Conservation (phyloP, 495 filamentous ascomycete genomes). For the Aspergillus sclerotiicarbonarius region DNA sequence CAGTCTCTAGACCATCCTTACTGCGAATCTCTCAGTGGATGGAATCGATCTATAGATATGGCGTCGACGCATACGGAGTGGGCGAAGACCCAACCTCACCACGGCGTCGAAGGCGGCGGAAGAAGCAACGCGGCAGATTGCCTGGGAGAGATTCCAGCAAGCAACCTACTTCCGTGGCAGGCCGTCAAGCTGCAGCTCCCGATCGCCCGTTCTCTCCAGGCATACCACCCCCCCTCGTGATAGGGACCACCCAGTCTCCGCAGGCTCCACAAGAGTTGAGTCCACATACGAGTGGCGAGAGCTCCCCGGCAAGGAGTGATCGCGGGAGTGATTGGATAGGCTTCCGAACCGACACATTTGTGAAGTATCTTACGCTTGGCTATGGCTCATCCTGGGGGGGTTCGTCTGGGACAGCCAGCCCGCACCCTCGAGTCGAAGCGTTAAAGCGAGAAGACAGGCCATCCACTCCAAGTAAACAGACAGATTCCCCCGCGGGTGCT, state of each 20-base stretch:
- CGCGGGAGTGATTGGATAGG: slow-evolving; percentile 23
- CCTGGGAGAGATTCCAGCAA: slow-evolving; percentile 9
- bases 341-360: slow-evolving; percentile 45
- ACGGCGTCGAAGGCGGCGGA: slow-evolving; percentile 43
- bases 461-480: slow-evolving; percentile 5
- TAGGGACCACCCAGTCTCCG: slow-evolving; percentile 24
- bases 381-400: slow-evolving; percentile 60
- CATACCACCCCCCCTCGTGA: slow-evolving; percentile 46
- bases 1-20: slow-evolving; percentile 62
- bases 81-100: slow-evolving; percentile 65
- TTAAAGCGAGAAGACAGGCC: slow-evolving; percentile 18
- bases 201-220: slow-evolving; percentile 36
- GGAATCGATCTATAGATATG: slow-evolving; percentile 76
- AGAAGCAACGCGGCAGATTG: slow-evolving; percentile 20
- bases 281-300: slow-evolving; percentile 15
- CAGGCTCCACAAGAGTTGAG: slow-evolving; percentile 22
- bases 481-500: background rate
- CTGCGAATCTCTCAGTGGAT: slow-evolving; percentile 74
- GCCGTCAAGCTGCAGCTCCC: slow-evolving; percentile 19
- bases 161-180: slow-evolving; percentile 4
- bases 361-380: slow-evolving; percentile 61
- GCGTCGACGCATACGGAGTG: slow-evolving; percentile 77
- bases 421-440: slow-evolving; percentile 23
- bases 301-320: slow-evolving; percentile 20
- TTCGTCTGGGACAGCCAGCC: slow-evolving; percentile 29